Percentiles rank a stretch among this genome's conserved stretches.
Evolutionary conservation across 1,284 basidiomycete species (phyloP).

Genomic region (Butyriboletus regius): DNA sequence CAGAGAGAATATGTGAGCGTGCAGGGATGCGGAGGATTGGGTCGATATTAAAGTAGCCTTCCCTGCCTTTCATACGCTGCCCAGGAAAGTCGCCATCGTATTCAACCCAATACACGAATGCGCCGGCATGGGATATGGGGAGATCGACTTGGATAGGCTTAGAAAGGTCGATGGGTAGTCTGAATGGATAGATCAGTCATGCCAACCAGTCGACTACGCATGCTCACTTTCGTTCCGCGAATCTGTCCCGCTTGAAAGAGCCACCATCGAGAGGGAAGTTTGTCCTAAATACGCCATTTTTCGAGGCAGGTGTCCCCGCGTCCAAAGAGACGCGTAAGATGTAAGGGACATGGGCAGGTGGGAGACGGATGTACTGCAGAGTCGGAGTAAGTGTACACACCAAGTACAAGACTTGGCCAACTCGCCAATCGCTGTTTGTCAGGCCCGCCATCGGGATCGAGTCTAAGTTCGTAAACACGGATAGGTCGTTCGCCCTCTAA

Average conservation of each 20-base stretch:
- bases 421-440: constrained; percentile 74
- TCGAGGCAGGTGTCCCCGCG: constrained; percentile 79
- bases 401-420: constrained; percentile 14
- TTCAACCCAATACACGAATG: constrained; percentile 89
- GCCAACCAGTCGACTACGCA: neutral
- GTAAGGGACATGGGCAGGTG: constrained; percentile 83
- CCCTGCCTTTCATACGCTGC: constrained; percentile 65
- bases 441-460: constrained; percentile 86
- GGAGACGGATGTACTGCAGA: constrained; percentile 82
- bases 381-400: constrained; percentile 10
- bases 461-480: constrained; percentile 73
- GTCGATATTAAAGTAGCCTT: constrained; percentile 93
- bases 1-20: constrained; percentile 64
- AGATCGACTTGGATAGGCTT: constrained; percentile 88
- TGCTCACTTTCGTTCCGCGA: constrained; percentile 66
- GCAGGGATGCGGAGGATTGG: constrained; percentile 71
- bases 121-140: constrained; percentile 88
- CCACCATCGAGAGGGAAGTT: constrained; percentile 92
- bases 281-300: constrained; percentile 84
- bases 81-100: constrained; percentile 61
- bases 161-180: constrained; percentile 72
- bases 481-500: constrained; percentile 56
- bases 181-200: constrained; percentile 29
- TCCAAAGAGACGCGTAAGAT: constrained; percentile 82
- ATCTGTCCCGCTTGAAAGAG: constrained; percentile 69